Base-by-base conservation (phyloP, 371 early-diverging fungal genomes). In the Gilbertella persicaria region DNA sequence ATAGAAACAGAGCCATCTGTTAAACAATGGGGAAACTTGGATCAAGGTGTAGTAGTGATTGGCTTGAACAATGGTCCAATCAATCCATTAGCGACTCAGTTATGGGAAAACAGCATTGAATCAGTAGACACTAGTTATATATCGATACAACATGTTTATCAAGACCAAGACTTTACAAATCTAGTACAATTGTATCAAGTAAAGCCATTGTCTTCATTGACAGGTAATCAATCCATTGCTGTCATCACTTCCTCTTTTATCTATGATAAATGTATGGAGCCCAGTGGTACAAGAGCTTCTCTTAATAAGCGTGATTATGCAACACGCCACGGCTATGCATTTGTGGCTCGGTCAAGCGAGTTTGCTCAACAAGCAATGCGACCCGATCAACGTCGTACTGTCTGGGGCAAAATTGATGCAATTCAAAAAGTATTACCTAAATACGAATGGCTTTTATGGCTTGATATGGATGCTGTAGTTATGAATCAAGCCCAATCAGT, bases 391-490 rank as follows among this genome's bases (percentile, higher is more conserved):
- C 75, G 84, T n/a, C 63, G 68, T 29, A 56, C 73, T n/a, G 84
- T 80, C 0, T 83, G 84, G 84, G 84, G 84, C 40, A 80, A 81
- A 46, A 67, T 83, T 26, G 79, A 78, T 40, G 75, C 67, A 1
- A 66, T 83, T 25, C 75, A 83, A 60, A 83, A 81, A 46, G 60
- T 68, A 7, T 42, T 83, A 4, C 84, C 81, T 2, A 71, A 79
- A 38, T 80, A 79, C 45, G 77, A 83, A 16, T 83, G 84, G 84
- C 19, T 83, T 6, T 65, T 83, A n/a, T 83, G 84, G 84, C 46
- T 81, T 60, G 84, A 83, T 53, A 83, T 83, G 81, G 84, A 83
- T 49, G 80, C 84, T 2, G 72, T 83, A 2, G 60, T 83, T 2
- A 70, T 72, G 49, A 68, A 83, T 47, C 33, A 60, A 17, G 60